Conservation (phyloP, 345 rosid species). For the Citrus unshiu region DNA sequence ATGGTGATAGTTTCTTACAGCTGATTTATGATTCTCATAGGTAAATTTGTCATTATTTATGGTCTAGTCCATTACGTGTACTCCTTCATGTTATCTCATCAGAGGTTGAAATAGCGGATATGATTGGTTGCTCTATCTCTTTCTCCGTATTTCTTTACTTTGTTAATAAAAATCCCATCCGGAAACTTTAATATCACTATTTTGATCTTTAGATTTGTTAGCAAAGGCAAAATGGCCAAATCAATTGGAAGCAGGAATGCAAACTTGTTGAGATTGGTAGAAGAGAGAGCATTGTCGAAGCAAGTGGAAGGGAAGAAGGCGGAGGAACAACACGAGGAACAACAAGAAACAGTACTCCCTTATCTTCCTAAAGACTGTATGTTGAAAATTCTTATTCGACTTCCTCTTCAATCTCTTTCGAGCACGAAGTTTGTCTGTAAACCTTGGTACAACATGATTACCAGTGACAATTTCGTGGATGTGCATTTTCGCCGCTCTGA, state of each 20-base stretch:
- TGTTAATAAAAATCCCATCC: neutral
- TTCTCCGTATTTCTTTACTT: neutral
- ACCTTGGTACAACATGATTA: constrained; percentile 37
- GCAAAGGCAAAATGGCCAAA: constrained; percentile 16
- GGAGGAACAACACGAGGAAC: constrained; percentile 27
- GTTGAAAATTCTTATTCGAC: constrained; percentile 34
- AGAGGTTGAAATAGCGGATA: neutral
- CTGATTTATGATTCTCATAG: neutral
- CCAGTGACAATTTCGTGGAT: constrained; percentile 26
- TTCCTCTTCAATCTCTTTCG: constrained; percentile 36
- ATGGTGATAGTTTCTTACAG: neutral
- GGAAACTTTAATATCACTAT: neutral
- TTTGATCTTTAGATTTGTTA: neutral
- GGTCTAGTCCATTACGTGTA: neutral
- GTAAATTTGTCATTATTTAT: neutral
- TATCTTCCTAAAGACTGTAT: constrained; percentile 41
- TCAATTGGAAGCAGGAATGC: constrained; percentile 14
- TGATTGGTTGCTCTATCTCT: neutral
- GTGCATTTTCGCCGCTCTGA: constrained; percentile 35
- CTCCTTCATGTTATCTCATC: neutral
- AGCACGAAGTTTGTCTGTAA: constrained; percentile 40
- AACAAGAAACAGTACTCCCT: constrained; percentile 20
- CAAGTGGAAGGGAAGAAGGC: constrained; percentile 10
- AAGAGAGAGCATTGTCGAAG: constrained; percentile 35
- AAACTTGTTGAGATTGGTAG: constrained; percentile 22